Evolutionary conservation across 345 rosid genomes (phyloP), one percentile per base, ranked within the genome.

Genomic region (Boechera divaricarpa): DNA sequence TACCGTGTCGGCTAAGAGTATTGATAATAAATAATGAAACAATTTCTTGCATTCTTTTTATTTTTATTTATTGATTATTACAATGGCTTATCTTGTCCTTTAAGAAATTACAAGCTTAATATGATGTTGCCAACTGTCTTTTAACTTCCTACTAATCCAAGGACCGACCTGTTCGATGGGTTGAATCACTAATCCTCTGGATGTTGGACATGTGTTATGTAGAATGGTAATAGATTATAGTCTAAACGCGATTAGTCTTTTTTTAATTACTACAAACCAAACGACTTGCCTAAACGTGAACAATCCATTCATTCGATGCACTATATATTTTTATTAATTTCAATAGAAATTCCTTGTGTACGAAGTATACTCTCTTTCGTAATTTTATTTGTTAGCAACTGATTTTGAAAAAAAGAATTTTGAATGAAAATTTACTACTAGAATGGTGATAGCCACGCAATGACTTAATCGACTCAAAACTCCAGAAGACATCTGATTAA

Each of bases 161-260:
- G 16, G 16, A 16, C 61, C 76, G 72, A 63, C 72, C 59, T 39
- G 0, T 28, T 38, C 61, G 72, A 57, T 55, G 57, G 10, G 31
- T 61, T 45, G 45, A 5, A 38, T 58, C 12, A 67, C 28, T 13
- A 68, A 61, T 16, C 76, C 71, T 63, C n/a, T 77, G 10, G 36
- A 11, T 28, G 53, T 63, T 70, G 33, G 75, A 77, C 76, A 63
- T 45, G 80, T 77, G 76, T 63, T 63, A 29, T 63, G 45, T 71
- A 32, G 26, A 77, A 45, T 51, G 18, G 70, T 63, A 61, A 69
- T 62, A 32, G 8, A 52, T 72, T 33, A 11, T 8, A 26, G 7
- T 44, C 39, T 51, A 38, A 60, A 60, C 63, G 49, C 51, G 48
- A 69, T 63, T 63, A 70, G 76, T 70, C 72, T 10, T 38, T 8